These are phyloP conservation scores for Cavenderia fasciculata DNA, from an alignment of 78 protist species.

Conservation along the genomic window DNA sequence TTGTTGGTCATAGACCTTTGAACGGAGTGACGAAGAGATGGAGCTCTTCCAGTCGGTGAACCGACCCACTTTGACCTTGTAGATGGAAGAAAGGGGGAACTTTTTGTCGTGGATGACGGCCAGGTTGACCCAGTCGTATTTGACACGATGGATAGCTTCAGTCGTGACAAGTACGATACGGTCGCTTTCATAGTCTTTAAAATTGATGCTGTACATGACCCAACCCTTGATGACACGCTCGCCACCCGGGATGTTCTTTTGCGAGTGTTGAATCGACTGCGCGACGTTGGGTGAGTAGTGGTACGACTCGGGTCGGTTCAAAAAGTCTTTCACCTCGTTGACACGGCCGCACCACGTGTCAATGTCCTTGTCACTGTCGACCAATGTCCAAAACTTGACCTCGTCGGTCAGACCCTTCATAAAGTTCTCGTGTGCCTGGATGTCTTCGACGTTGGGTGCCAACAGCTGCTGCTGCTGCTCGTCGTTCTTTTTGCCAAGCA, in stretches of 20 bases:
- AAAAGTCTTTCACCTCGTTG: constrained; percentile 8
- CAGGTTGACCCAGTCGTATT: constrained; percentile 23
- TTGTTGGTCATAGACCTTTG: constrained; percentile 15
- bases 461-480: no score
- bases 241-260: constrained; percentile 25
- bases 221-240: constrained; percentile 31
- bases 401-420: constrained; percentile 17
- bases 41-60: constrained; percentile 14
- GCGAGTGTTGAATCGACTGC: constrained; percentile 22
- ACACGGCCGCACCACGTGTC: constrained; percentile 9
- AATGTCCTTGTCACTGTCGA: constrained; percentile 9
- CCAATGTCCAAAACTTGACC: constrained; percentile 1
- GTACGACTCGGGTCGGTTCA: constrained; percentile 16
- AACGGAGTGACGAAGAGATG: not conserved
- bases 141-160: constrained; percentile 24
- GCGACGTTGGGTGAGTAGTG: constrained; percentile 10
- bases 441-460: constrained; percentile 13
- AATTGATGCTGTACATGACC: constrained; percentile 45
- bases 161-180: constrained; percentile 4
- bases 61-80: constrained; percentile 22
- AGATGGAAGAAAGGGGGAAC: constrained; percentile 23
- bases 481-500: not conserved
- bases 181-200: constrained; percentile 29
- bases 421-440: constrained; percentile 6
- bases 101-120: not conserved